These are phyloP conservation scores for Trichoderma brevicompactum DNA, from an alignment of 2,329 filamentous ascomycete species.

Conservation along the genomic window DNA sequence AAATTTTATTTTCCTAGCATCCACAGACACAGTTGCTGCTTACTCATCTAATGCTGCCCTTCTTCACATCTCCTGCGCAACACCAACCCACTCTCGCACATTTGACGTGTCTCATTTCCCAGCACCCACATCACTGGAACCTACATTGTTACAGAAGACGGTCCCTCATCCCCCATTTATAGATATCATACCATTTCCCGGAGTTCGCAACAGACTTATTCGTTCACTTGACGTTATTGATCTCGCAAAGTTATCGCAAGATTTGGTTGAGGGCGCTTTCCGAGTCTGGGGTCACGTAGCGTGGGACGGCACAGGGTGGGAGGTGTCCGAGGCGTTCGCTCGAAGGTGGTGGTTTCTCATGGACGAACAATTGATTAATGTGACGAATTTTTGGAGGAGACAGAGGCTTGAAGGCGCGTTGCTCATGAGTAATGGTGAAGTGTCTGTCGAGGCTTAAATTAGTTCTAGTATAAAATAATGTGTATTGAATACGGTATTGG, in stretches of 20 bases:
- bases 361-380: slow-evolving; percentile 1
- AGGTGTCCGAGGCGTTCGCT: slow-evolving; percentile 10
- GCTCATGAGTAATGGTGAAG: background rate
- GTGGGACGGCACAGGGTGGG: slow-evolving; percentile 5
- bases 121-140: background rate
- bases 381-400: slow-evolving; percentile 17
- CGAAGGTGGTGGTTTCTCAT: slow-evolving; percentile 15
- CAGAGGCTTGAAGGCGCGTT: background rate
- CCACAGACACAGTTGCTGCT: background rate
- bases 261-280: slow-evolving; percentile 12
- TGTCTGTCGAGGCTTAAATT: background rate
- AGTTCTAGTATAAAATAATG: background rate
- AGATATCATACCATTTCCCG: slow-evolving; percentile 8
- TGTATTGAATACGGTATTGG: background rate
- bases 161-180: slow-evolving; percentile 12
- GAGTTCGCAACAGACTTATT: background rate
- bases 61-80: background rate
- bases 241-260: background rate
- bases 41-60: background rate
- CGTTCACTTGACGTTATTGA: background rate
- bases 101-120: background rate
- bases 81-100: background rate
- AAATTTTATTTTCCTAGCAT: background rate
- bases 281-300: background rate
- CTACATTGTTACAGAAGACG: background rate